Base-by-base conservation (phyloP, 2,329 filamentous ascomycete species). In the Epichloe sibirici region DNA sequence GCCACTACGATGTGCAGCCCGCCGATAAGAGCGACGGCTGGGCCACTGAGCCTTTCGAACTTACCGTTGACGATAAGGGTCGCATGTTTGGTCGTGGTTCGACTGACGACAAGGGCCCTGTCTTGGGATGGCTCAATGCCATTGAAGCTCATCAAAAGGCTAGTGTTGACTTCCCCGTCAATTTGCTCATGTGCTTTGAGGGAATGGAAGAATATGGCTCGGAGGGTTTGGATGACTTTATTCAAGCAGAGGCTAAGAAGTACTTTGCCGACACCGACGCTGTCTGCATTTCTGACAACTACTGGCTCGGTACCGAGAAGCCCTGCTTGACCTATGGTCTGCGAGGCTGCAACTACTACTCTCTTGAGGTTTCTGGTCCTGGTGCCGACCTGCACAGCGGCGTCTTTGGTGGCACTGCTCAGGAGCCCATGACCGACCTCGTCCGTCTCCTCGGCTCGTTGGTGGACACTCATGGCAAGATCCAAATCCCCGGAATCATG, bases 161-260 rank as follows among this genome's bases (percentile, higher is more conserved):
- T 38, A 88, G 88, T 53, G 76, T 97, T 45, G 91, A 96, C 49
- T 89, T 98, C 67, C 93, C 93, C 8, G 93, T 98, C 65, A 98
- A 98, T 74, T 78, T 98, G 59, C 81, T 98, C 58, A 97, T 96
- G 88, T 98, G 93, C 77, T 97, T 98, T 62, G 93, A 98, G 77
- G 93, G 93, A 48, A 98, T 98, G 93, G 93, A 98, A 74, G 93
- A 98, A 74, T 95, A 95, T 68, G 93, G 93, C 49, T 96, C 90
- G 0, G 91, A 97, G 68, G 93, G 93, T 39, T 78, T 98, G 52
- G 93, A 98, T 65, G 91, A 95, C 61, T 86, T 97, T 59, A 96
- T 98, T 71, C 78, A 86, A 60, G 84, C 81, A 46, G 93, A 98
- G 73, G 90, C 86, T 59, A 89, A 94, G 74, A 86, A 88, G 63